Base-by-base conservation (phyloP, 768 basidiomycete species). In the Suillus paluster region DNA sequence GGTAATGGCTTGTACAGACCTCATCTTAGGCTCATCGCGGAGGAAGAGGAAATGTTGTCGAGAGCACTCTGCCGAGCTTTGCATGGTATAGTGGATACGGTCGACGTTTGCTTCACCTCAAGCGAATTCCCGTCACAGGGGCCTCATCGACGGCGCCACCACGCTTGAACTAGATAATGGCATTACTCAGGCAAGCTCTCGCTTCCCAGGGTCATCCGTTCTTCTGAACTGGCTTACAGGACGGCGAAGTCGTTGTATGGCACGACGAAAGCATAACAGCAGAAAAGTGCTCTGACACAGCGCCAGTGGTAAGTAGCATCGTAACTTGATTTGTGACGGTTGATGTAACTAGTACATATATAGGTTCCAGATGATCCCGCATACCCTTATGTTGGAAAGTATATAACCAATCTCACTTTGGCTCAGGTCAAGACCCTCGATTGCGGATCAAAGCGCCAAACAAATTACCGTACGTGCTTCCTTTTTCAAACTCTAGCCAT, bases 81-180 rank as follows among this genome's bases (percentile, higher is more conserved):
- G 91, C 91, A 61, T 90, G 89, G 90, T 90, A 77, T 61, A 66
- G 27, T 60, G 36, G 45, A 52, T 27, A 54, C 44, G 27, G 39
- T 52, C 30, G 58, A 75, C 61, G 15, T 49, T 62, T 52, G 45
- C 36, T 60, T n/a, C 23, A 57, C 46, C 34, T 52, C 21, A 52
- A 33, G 49, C 57, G 55, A 62, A 48, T 57, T 53, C 62, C 58
- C 36, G 62, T 46, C 63, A 38, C 64, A 91, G 90, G 87, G 91
- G 84, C 23, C 79, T 93, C 61, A 83, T 93, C 54, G 84, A 89
- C 65, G 92, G 90, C 27, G 86, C 87, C 27, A 89, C 88, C 2
- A 91, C 90, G 1, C 80, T 94, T 14, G 91, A 93, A 74, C 73
- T 93, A 64, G 92, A 93, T 71, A 90, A 91, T 70, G 90, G 89